Conservation (phyloP, 768 basidiomycete genomes). For the Hericium rajendrae region DNA sequence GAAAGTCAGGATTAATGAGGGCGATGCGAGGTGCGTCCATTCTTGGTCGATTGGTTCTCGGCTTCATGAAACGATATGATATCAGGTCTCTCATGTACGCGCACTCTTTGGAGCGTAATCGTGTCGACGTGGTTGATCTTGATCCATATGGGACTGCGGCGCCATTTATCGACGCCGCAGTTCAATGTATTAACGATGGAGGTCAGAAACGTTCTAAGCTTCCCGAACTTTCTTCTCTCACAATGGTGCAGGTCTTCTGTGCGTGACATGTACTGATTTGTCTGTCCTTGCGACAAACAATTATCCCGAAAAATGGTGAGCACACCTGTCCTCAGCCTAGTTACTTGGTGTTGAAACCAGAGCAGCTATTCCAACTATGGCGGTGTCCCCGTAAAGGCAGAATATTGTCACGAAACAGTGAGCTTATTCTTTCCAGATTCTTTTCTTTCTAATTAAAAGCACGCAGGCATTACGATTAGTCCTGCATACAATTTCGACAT, state of each 20-base stretch:
- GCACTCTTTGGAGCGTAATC: constrained; percentile 60
- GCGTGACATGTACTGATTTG: constrained; percentile 94
- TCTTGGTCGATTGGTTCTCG: too few species aligned
- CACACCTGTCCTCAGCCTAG: neutral
- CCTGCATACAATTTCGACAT: constrained; percentile 75
- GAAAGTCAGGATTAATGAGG: constrained; percentile 78
- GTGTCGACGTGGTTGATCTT: constrained; percentile 93
- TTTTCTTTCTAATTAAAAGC: constrained; percentile 1
- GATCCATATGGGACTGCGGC: constrained; percentile 98
- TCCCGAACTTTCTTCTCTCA: neutral
- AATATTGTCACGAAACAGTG: constrained; percentile 92
- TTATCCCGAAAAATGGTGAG: constrained; percentile 92
- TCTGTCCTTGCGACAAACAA: constrained; percentile 89
- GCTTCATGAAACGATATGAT: neutral
- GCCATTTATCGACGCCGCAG: constrained; percentile 91
- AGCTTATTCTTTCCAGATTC: constrained; percentile 17
- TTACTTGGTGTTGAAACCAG: neutral
- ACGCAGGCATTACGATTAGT: constrained; percentile 80
- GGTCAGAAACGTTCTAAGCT: constrained; percentile 34
- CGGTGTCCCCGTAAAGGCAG: constrained; percentile 81
- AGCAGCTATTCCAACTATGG: constrained; percentile 91
- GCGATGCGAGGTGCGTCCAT: constrained; percentile 77
- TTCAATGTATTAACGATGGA: constrained; percentile 82
- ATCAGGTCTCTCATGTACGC: constrained; percentile 81
- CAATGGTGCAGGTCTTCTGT: constrained; percentile 58